Conservation (phyloP, 2,329 filamentous ascomycete species). For the Ascomycota sp. region DNA sequence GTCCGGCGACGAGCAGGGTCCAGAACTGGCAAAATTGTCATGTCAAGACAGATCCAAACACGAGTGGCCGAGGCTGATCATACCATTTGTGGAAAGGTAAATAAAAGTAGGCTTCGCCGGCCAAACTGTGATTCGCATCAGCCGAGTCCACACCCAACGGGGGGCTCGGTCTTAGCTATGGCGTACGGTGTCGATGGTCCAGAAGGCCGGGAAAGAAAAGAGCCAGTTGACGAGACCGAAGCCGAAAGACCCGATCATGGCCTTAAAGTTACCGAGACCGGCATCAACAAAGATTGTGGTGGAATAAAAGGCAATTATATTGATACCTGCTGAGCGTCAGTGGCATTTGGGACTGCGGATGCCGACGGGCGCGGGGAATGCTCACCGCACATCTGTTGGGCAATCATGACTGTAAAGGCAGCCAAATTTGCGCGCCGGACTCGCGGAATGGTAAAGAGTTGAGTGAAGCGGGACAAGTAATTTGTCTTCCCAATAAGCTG, state of each 20-base stretch:
- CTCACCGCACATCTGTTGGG: conserved; percentile 43
- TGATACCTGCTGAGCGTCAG: conserved; percentile 17
- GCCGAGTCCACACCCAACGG: neutral
- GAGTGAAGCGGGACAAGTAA: conserved; percentile 27
- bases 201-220: conserved; percentile 45
- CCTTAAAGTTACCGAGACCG: conserved; percentile 30
- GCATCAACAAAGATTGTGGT: conserved; percentile 39
- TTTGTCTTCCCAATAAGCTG: conserved; percentile 16
- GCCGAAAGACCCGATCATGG: conserved; percentile 27
- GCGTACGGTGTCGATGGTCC: conserved; percentile 38
- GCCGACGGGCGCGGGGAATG: neutral
- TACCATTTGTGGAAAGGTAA: conserved; percentile 47
- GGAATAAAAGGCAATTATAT: conserved; percentile 57
- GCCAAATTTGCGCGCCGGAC: conserved; percentile 53
- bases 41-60: neutral
- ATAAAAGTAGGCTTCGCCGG: conserved; percentile 37
- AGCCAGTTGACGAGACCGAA: conserved; percentile 39
- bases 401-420: conserved; percentile 63
- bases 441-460: conserved; percentile 48
- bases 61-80: neutral
- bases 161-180: neutral
- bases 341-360: neutral
- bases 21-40: conserved; percentile 15
- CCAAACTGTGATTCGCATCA: conserved; percentile 21
- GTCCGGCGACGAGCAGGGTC: conserved; percentile 26